Conservation (phyloP, 208 protist species). For the Porcisia deanei region DNA sequence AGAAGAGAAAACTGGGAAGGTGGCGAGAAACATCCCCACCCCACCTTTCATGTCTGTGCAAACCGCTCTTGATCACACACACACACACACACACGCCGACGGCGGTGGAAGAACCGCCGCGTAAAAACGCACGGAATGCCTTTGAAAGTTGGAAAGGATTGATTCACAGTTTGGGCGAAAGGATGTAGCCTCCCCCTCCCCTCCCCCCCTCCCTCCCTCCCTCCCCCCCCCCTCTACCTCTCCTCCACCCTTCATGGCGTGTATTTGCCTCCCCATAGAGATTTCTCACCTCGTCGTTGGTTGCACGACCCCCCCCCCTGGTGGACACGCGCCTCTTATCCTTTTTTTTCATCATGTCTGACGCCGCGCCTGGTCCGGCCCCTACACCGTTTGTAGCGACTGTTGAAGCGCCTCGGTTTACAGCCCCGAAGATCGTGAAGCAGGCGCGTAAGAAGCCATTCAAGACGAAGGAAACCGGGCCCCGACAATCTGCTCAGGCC, state of each 20-base stretch:
- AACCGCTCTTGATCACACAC: background rate
- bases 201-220: background rate
- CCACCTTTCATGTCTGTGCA: background rate
- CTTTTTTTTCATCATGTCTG: background rate
- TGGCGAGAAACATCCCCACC: too few species aligned
- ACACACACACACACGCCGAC: background rate
- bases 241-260: background rate
- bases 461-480: background rate
- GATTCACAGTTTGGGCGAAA: background rate
- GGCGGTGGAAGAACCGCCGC: background rate
- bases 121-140: background rate
- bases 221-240: background rate
- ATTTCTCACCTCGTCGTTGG: background rate
- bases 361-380: background rate
- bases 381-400: background rate
- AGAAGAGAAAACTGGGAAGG: too few species aligned
- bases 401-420: background rate
- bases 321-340: background rate
- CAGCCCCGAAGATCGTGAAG: conserved; percentile 22
- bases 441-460: conserved; percentile 33
- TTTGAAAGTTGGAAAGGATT: background rate
- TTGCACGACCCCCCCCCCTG: background rate
- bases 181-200: background rate
- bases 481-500: background rate
- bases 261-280: background rate